Evolutionary conservation across 352 stramenopile species (phyloP), one percentile per base, ranked within the genome.

Genomic region (Globisporangium irregulare): DNA sequence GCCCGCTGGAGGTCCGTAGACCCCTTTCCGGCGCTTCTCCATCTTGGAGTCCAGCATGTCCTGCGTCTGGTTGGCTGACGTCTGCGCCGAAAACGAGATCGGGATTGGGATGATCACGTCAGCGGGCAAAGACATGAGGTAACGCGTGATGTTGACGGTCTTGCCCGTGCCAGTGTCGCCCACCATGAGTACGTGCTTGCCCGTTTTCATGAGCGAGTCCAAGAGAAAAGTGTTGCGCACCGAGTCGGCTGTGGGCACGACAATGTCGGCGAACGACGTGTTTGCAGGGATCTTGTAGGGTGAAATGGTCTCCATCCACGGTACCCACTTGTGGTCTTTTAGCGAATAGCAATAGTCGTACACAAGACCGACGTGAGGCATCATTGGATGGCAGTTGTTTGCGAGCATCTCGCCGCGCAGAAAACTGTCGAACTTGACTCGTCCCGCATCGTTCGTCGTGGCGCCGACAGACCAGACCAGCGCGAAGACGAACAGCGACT

Each of bases 141-240:
- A 95, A 18, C 89, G 81, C 14, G 81, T 86, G 61, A 98, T 97
- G 67, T 98, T 98, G 27, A 98, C 90, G 0, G 94, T 98, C 72
- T 99, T 99, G 22, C 95, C 95, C 0, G 95, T 99, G 25, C 95
- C 95, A 0, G 95, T 98, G 14, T 83, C 90, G 12, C 95, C 94
- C 15, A 96, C 91, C 92, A 98, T 98, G 60, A 98, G 78, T n/a
- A 98, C 88, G 66, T 98, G 93, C 72, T 98, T 98, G 67, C 81
- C 79, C 41, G 77, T 73, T 34, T 75, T 80, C 57, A 98, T 83
- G 10, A 98, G 72, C 41, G 90, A 80, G 66, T 98, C 86, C 1
- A 98, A 74, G 10, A 98, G 60, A 69, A 89, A 98, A 10, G 91
- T 98, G 73, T 98, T 98, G 24, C 95, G 88, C 18, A 98, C 92